phyloP scores from a whole-genome alignment of 2,329 filamentous ascomycete genomes.

The Aspergillus sp. region DNA sequence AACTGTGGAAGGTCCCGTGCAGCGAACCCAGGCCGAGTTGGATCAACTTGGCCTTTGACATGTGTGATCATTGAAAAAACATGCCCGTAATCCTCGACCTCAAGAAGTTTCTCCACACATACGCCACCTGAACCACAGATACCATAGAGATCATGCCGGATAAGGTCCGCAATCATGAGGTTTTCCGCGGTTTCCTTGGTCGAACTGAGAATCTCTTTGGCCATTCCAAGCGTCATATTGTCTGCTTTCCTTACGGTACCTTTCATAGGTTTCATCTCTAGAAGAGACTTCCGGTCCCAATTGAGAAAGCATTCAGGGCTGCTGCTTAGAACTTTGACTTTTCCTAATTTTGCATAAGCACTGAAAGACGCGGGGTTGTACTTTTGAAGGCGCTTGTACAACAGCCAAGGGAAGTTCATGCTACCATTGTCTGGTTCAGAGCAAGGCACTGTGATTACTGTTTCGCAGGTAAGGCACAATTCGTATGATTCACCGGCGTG shows the following conservation, averaged over 20 bases:
- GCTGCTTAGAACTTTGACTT: constrained; percentile 72
- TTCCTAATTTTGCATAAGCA: constrained; percentile 72
- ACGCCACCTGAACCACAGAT: constrained; percentile 76
- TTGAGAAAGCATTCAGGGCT: constrained; percentile 88
- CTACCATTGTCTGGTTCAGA: constrained; percentile 23
- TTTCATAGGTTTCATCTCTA: constrained; percentile 86
- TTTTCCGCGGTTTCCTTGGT: constrained; percentile 95
- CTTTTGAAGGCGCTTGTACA: constrained; percentile 70
- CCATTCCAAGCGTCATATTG: constrained; percentile 68
- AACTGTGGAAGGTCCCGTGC: constrained; percentile 34
- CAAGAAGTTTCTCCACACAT: constrained; percentile 73
- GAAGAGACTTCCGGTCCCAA: constrained; percentile 54
- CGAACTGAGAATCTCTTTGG: constrained; percentile 70
- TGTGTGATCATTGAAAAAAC: constrained; percentile 92
- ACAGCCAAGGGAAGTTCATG: constrained; percentile 60
- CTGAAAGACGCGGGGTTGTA: constrained; percentile 83
- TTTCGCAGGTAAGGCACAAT: constrained; percentile 77
- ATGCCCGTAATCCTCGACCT: constrained; percentile 85
- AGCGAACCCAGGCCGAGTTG: constrained; percentile 30
- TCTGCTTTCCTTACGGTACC: constrained; percentile 83
- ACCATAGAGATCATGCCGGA: constrained; percentile 89
- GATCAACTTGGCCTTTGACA: constrained; percentile 64
- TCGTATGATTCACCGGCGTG: constrained; percentile 81
- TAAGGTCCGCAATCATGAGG: constrained; percentile 95
- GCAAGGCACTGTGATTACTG: constrained; percentile 56